These are phyloP conservation scores for Lecanicillium sp. DNA, from an alignment of 2,329 filamentous ascomycete genomes.

Conservation along the genomic window DNA sequence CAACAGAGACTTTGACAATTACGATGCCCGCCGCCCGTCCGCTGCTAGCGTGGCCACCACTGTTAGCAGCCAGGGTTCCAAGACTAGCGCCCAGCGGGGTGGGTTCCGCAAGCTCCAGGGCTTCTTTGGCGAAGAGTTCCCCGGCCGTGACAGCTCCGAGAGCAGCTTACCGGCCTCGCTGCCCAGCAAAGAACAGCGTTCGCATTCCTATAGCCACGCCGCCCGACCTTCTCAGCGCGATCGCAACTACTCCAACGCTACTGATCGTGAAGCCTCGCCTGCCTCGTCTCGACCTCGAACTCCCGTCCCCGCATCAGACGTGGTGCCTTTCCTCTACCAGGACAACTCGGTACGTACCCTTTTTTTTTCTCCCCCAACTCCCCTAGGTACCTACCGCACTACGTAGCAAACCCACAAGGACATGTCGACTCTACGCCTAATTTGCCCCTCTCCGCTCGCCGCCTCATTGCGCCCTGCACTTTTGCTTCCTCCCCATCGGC, in stretches of 20 bases:
- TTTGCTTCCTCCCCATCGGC: neutral
- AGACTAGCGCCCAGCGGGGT: slow-evolving; percentile 59
- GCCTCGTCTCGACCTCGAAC: slow-evolving; percentile 70
- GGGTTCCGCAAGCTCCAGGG: slow-evolving; percentile 78
- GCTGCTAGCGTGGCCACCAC: slow-evolving; percentile 73
- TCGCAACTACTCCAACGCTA: slow-evolving; percentile 72
- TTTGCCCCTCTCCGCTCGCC: slow-evolving; percentile 4
- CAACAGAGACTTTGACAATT: slow-evolving; percentile 36
- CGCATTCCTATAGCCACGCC: slow-evolving; percentile 53
- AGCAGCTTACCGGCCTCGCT: slow-evolving; percentile 47
- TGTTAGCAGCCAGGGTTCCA: slow-evolving; percentile 77
- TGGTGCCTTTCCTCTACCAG: slow-evolving; percentile 96
- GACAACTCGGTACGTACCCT: slow-evolving; percentile 52
- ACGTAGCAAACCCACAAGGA: too few species aligned
- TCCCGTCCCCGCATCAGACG: slow-evolving; percentile 82
- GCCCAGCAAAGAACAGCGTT: slow-evolving; percentile 49
- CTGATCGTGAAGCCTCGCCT: slow-evolving; percentile 68
- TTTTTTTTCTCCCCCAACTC: too few species aligned
- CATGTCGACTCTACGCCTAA: neutral
- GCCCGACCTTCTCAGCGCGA: slow-evolving; percentile 51
- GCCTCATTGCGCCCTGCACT: slow-evolving; percentile 4
- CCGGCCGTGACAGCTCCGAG: slow-evolving; percentile 66
- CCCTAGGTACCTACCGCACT: too few species aligned
- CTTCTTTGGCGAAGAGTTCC: slow-evolving; percentile 88
- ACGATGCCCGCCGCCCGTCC: slow-evolving; percentile 76